A percentile compares a stretch with the other conserved stretches of the same genome.
These are phyloP conservation scores for Biscogniauxia marginata DNA, from an alignment of 2,329 filamentous ascomycete genomes.

Conservation along the genomic window DNA sequence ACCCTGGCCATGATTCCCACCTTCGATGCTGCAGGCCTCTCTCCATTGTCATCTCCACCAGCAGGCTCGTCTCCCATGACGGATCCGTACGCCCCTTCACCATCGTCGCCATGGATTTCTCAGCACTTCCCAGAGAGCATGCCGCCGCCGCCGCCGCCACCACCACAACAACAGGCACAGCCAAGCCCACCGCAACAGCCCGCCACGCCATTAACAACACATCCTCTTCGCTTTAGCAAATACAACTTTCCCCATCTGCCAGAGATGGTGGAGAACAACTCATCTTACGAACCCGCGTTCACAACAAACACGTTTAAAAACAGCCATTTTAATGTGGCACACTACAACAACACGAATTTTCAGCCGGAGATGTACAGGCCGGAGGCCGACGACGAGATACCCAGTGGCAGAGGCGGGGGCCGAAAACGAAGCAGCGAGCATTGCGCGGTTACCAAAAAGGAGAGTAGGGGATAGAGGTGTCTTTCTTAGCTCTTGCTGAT, in stretches of 20 bases:
- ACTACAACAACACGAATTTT: constrained; percentile 65
- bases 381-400: constrained; percentile 36
- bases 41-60: constrained; percentile 25
- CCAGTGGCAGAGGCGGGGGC: constrained; percentile 22
- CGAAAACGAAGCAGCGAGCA: constrained; percentile 33
- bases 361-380: constrained; percentile 54
- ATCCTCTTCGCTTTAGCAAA: constrained; percentile 53
- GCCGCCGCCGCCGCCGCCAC: constrained; percentile 22
- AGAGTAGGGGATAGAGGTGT: constrained; percentile 31
- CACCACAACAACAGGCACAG: constrained; percentile 35
- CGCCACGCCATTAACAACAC: constrained; percentile 31
- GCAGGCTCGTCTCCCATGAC: constrained; percentile 29
- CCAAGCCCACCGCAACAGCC: constrained; percentile 27
- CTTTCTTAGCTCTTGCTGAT: constrained; percentile 16
- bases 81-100: constrained; percentile 33
- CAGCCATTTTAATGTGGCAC: constrained; percentile 64
- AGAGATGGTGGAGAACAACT: constrained; percentile 36
- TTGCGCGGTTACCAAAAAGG: constrained; percentile 31
- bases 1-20: constrained; percentile 48
- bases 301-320: constrained; percentile 63
- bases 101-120: constrained; percentile 38
- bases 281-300: constrained; percentile 44
- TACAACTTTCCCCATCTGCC: constrained; percentile 45
- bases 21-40: constrained; percentile 34
- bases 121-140: constrained; percentile 34